Evolutionary conservation across 1,284 basidiomycete genomes (phyloP).

Genomic region (Cutaneotrichosporon sp.): DNA sequence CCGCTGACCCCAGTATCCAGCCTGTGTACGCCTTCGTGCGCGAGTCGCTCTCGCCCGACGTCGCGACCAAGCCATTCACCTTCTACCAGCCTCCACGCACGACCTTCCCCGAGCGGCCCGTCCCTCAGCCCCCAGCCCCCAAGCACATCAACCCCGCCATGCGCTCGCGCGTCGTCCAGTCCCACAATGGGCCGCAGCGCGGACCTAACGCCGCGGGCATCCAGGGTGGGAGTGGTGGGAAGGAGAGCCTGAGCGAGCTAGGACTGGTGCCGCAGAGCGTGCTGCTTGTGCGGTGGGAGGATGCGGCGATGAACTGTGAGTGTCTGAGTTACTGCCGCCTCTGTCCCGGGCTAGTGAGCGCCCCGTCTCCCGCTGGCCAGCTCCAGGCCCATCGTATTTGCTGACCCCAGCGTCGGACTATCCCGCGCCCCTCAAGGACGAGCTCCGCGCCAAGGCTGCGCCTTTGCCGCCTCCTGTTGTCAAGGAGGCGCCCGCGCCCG

Average conservation of each 20-base stretch:
- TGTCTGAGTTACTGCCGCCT: not conserved
- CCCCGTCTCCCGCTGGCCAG: not conserved
- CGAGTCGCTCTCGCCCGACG: slow-evolving; percentile 34
- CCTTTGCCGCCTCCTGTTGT: slow-evolving; percentile 40
- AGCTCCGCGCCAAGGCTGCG: slow-evolving; percentile 40
- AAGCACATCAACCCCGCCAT: slow-evolving; percentile 26
- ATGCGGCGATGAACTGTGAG: slow-evolving; percentile 50
- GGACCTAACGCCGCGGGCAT: slow-evolving; percentile 30
- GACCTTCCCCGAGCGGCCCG: slow-evolving; percentile 47
- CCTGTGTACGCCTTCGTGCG: slow-evolving; percentile 52
- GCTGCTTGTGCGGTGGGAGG: slow-evolving; percentile 47
- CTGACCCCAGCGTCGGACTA: slow-evolving; percentile 34
- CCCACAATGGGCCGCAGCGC: slow-evolving; percentile 40
- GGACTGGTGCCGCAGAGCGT: slow-evolving; percentile 53
- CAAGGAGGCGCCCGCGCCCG: slow-evolving; percentile 20
- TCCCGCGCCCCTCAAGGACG: slow-evolving; percentile 45
- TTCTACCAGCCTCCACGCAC: slow-evolving; percentile 51
- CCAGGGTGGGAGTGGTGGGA: slow-evolving; percentile 43
- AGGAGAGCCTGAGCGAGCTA: slow-evolving; percentile 43
- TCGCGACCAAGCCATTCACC: slow-evolving; percentile 39
- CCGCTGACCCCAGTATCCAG: slow-evolving; percentile 41
- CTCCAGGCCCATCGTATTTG: not conserved
- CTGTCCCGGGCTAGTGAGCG: not conserved
- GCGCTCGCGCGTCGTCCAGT: slow-evolving; percentile 35
- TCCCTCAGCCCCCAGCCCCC: slow-evolving; percentile 24